Base-by-base conservation (phyloP, 1,284 basidiomycete genomes). In the Cutaneotrichosporon daszewskae region DNA sequence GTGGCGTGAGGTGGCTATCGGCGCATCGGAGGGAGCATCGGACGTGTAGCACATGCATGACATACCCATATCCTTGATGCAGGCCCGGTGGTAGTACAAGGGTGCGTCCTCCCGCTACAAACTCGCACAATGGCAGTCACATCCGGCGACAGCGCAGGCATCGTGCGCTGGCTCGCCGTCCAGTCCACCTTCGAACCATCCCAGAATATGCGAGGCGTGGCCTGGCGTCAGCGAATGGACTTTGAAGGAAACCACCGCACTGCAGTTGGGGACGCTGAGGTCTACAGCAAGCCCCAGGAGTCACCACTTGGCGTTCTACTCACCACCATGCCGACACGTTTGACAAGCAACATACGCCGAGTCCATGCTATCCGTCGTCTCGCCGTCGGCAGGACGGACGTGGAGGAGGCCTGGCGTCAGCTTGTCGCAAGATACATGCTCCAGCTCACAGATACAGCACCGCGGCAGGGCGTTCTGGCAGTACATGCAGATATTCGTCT, bases 281-380 rank as follows among this genome's bases (percentile, higher is more conserved):
- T n/a, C n/a, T n/a, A n/a, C n/a, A n/a, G n/a, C n/a, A n/a, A n/a
- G n/a, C n/a, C n/a, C n/a, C n/a, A n/a, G n/a, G n/a, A n/a, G n/a
- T n/a, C n/a, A n/a, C n/a, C n/a, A 8, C 41, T 18, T 38, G 18
- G 26, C 14, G 33, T 6, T 17, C 25, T 1, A 52, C 61, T 45
- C 27, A 63, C 64, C 69, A 18, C 69, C 69, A 47, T 72, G 69
- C 38, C 68, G 53, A 47, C 69, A 72, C 2, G 67, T 67, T 48
- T 68, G 58, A 47, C 69, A 72, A 24, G 58, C 66, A 27, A 70
- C 62, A 35, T 69, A 67, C 1, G 67, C 66, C 20, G 54, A 48
- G 23, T 68, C 67, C 20, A 69, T 57, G 3, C 58, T 64, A 36
- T 66, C 64, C 49, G 28, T 23, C n/a, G 29, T 16, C 17, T 36